A percentile compares a stretch with the other conserved stretches of the same genome.
phyloP scores from a whole-genome alignment of 352 stramenopile genomes.

The Globisporangium rhizosaccharum region DNA sequence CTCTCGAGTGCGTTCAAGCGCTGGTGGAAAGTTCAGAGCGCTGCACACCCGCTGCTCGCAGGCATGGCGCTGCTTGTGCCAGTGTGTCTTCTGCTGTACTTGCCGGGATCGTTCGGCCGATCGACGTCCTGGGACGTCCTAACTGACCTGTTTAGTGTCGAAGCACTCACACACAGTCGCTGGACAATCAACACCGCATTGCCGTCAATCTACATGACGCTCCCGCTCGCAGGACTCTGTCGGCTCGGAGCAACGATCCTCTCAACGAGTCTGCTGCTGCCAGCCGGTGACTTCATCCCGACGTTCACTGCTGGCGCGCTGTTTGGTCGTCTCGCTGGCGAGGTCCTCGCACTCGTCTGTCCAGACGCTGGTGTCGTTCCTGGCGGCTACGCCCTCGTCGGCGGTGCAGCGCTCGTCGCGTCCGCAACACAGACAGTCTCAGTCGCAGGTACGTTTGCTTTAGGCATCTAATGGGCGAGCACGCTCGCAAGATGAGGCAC shows the following conservation, averaged over 20 bases:
- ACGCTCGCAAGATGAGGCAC: neutral
- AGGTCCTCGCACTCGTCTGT: constrained; percentile 33
- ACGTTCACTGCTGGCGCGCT: constrained; percentile 52
- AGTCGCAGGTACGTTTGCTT: constrained; percentile 27
- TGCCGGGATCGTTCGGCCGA: constrained; percentile 33
- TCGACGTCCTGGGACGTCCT: constrained; percentile 27
- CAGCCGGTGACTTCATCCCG: constrained; percentile 58
- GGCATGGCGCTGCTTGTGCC: constrained; percentile 27
- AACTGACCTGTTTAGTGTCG: constrained; percentile 22
- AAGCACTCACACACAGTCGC: constrained; percentile 11
- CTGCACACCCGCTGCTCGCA: constrained; percentile 19
- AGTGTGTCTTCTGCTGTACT: constrained; percentile 30
- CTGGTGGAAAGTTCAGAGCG: constrained; percentile 26
- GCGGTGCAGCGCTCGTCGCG: constrained; percentile 54
- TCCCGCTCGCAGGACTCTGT: constrained; percentile 28
- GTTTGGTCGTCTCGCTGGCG: constrained; percentile 52
- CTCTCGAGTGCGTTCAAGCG: constrained; percentile 30
- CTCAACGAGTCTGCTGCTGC: constrained; percentile 47
- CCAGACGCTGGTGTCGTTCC: constrained; percentile 31
- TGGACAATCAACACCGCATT: constrained; percentile 25
- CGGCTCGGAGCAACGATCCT: constrained; percentile 35
- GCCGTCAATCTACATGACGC: constrained; percentile 24
- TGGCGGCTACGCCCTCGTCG: constrained; percentile 63
- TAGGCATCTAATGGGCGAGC: neutral
- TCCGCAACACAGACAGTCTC: constrained; percentile 63